phyloP scores from a whole-genome alignment of 2,329 filamentous ascomycete species.

The Penicillium glabrum region DNA sequence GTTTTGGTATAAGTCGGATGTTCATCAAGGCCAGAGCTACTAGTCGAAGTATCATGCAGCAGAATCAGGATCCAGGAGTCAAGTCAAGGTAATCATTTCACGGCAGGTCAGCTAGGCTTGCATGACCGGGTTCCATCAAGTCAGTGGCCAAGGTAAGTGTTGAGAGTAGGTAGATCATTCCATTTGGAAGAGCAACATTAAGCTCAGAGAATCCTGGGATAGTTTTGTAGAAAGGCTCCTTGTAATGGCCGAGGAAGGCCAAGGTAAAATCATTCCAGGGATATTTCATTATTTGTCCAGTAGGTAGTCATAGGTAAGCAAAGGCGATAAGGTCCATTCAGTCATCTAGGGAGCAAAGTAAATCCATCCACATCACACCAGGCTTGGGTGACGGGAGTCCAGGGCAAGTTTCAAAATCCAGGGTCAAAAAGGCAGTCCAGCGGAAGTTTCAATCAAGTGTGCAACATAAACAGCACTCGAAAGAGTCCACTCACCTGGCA shows the following conservation, averaged over 20 bases:
- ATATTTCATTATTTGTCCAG: conserved; percentile 14
- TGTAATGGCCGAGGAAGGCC: conserved; percentile 5
- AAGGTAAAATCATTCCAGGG: conserved; percentile 12
- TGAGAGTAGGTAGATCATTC: conserved; percentile 13
- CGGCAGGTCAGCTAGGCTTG: conserved; percentile 4
- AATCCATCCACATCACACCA: conserved; percentile 28
- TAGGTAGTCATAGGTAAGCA: background rate
- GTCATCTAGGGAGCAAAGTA: conserved; percentile 10
- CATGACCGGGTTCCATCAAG: conserved; percentile 10
- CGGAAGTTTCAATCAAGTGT: conserved; percentile 27
- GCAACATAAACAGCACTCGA: conserved; percentile 44
- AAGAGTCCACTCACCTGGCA: conserved; percentile 36
- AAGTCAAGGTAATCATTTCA: conserved; percentile 3
- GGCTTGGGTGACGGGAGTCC: conserved; percentile 27
- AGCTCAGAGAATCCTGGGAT: conserved; percentile 15
- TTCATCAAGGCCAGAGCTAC: conserved; percentile 6
- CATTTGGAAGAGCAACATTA: conserved; percentile 18
- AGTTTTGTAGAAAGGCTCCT: conserved; percentile 10
- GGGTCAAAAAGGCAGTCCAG: conserved; percentile 18
- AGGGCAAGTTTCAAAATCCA: conserved; percentile 17
- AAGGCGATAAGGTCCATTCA: conserved; percentile 2
- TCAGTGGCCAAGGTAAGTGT: conserved; percentile 13
- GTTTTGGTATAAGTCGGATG: background rate
- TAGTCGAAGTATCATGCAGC: conserved; percentile 6
- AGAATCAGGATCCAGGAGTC: conserved; percentile 8